These are phyloP conservation scores for Leccinum idahoense DNA, from an alignment of 1,284 basidiomycete species.

Conservation along the genomic window DNA sequence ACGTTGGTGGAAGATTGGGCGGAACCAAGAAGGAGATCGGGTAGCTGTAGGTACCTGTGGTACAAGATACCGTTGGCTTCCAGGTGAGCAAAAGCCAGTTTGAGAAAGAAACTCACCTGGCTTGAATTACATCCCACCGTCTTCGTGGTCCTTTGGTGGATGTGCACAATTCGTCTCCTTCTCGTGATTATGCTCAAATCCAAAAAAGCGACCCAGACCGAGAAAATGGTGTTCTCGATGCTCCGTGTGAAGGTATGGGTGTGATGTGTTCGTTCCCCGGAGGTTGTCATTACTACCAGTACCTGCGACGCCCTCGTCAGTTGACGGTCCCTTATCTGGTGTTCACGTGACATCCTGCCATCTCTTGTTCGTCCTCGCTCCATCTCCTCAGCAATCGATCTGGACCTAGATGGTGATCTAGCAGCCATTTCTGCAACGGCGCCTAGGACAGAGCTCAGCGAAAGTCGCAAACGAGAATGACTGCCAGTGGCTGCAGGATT, in stretches of 20 bases:
- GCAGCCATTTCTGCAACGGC: slow-evolving; percentile 31
- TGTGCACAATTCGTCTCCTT: slow-evolving; percentile 7
- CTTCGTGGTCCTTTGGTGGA: slow-evolving; percentile 37
- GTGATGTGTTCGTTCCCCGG: background rate
- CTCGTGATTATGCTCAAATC: slow-evolving; percentile 17
- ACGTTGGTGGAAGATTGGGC: slow-evolving; percentile 73
- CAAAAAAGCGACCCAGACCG: slow-evolving; percentile 21
- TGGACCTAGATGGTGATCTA: slow-evolving; percentile 11
- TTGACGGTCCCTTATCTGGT: background rate
- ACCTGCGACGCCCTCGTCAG: slow-evolving; percentile 9
- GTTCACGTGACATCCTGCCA: slow-evolving; percentile 7
- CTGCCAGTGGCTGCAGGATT: slow-evolving; percentile 4
- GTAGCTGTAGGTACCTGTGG: slow-evolving; percentile 83
- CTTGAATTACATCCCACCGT: slow-evolving; percentile 90
- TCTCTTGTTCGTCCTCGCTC: slow-evolving; percentile 22
- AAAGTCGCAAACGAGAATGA: slow-evolving; percentile 33
- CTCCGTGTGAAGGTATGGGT: background rate
- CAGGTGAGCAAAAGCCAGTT: background rate
- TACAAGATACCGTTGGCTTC: background rate
- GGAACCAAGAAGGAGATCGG: slow-evolving; percentile 92
- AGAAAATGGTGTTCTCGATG: slow-evolving; percentile 17
- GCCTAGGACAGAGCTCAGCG: slow-evolving; percentile 34
- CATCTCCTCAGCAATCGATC: slow-evolving; percentile 11
- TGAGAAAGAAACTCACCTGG: slow-evolving; percentile 56
- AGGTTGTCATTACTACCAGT: background rate